Base-by-base conservation (phyloP, 2,329 filamentous ascomycete species). In the Coniochaeta ligniaria region DNA sequence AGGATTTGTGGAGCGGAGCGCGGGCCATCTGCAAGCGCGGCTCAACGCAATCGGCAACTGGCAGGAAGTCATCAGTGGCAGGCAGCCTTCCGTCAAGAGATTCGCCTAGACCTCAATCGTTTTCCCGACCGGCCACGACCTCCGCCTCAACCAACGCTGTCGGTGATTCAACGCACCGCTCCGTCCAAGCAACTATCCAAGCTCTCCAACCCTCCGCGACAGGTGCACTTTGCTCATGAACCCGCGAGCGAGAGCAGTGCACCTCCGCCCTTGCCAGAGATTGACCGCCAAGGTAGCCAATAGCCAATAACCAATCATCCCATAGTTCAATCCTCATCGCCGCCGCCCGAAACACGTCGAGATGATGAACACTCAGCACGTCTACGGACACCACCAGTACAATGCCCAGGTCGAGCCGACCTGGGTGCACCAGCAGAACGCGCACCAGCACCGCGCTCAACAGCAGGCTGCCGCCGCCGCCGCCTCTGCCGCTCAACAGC, bases 301-400 rank as follows among this genome's bases (percentile, higher is more conserved):
- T 45, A 20, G 3, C 35, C 55, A 55, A 5, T 36, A 36, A 24
- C 54, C 35, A 36, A 35, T 43, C 36, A 58, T 58, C 56, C n/a
- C 20, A 41, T 20, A 45, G 20, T 17, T 56, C 31, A 31, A 36
- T 57, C 54, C 3, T 20, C 52, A 35, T 43, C 36, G 5, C 56
- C 56, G 36, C 31, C 55, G 12, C 12, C 33, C 17, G 31, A 16
- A n/a, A 5, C 56, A 58, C 36, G 62, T 68, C 69, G 79, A 74
- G 67, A 88, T 88, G 85, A 83, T 87, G 78, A 82, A 81, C 63
- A 80, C 83, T 70, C 77, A 83, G 68, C 85, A 86, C 74, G 80
- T 87, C 69, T 89, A 88, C 74, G 85, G 83, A 64, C 86, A 89
- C 70, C 86, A 87, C 69, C 85, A 87, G 68, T 87, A 87, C 70